Conservation (phyloP, 371 early-diverging fungal genomes). For the Fennellomyces sp. region DNA sequence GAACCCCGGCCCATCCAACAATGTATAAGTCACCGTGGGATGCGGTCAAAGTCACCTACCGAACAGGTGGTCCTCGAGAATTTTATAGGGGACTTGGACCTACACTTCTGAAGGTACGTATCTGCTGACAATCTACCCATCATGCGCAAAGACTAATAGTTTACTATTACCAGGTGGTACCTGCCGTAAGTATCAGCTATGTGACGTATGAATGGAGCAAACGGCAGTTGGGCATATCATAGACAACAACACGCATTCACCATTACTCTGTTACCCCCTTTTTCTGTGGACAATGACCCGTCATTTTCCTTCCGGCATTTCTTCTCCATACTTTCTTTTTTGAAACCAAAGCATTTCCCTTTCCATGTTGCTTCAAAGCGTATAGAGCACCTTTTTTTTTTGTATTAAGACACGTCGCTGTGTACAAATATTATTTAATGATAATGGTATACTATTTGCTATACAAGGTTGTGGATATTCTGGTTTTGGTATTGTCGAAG, state of each 20-base stretch:
- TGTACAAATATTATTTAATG: background rate
- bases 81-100: slow-evolving; percentile 89
- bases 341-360: background rate
- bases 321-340: slow-evolving; percentile 5
- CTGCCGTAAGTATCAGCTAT: slow-evolving; percentile 67
- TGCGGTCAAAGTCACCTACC: slow-evolving; percentile 64
- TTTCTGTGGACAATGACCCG: background rate
- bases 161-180: slow-evolving; percentile 53
- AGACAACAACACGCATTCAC: background rate
- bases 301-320: background rate
- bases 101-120: slow-evolving; percentile 66
- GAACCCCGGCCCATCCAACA: slow-evolving; percentile 73
- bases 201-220: slow-evolving; percentile 68
- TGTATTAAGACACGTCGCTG: background rate
- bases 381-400: background rate
- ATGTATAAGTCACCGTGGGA: slow-evolving; percentile 68
- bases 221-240: slow-evolving; percentile 21
- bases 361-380: too few relatives aligned
- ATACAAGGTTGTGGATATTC: background rate
- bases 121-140: background rate
- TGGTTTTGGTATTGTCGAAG: slow-evolving; percentile 1
- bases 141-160: background rate
- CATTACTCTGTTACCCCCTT: slow-evolving; percentile 1
- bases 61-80: slow-evolving; percentile 73
- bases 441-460: background rate